Evolutionary conservation across 164 flowering plant species (phyloP).

Genomic region (Tinospora cordifolia): DNA sequence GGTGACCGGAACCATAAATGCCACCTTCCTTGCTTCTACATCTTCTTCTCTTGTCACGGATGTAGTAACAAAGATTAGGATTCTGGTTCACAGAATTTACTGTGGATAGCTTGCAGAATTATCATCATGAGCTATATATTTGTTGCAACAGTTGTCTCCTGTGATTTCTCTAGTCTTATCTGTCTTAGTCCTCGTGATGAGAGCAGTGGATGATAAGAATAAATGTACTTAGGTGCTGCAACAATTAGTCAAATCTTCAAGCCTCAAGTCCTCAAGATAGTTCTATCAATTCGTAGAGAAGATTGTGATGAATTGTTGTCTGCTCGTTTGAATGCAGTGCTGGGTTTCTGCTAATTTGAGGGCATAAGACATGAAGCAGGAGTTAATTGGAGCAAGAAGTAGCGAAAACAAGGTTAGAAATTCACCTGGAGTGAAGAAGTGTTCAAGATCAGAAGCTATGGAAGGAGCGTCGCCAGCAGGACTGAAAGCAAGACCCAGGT

Average conservation of each 20-base stretch:
- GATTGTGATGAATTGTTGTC: neutral
- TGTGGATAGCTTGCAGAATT: neutral
- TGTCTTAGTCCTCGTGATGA: neutral
- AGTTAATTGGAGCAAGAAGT: conserved; percentile 10
- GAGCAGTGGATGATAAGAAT: neutral
- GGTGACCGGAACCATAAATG: neutral
- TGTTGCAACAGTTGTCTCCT: neutral
- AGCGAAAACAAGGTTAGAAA: conserved; percentile 10
- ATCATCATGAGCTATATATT: neutral
- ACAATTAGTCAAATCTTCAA: neutral
- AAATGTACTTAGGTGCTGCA: neutral
- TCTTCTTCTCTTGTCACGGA: neutral
- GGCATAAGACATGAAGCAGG: conserved; percentile 29
- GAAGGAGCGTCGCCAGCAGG: conserved; percentile 23
- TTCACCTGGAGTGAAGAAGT: conserved; percentile 19
- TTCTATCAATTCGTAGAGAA: neutral
- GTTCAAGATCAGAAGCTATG: conserved; percentile 16
- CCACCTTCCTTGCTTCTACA: neutral
- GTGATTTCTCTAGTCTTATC: neutral
- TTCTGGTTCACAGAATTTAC: neutral
- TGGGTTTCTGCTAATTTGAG: neutral
- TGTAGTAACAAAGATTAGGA: conserved; percentile 4
- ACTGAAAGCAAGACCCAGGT: conserved; percentile 19
- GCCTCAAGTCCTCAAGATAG: neutral
- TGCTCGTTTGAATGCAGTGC: neutral